These are phyloP conservation scores for Coemansia nantahalensis DNA, from an alignment of 192 early-diverging fungal genomes.

Conservation along the genomic window DNA sequence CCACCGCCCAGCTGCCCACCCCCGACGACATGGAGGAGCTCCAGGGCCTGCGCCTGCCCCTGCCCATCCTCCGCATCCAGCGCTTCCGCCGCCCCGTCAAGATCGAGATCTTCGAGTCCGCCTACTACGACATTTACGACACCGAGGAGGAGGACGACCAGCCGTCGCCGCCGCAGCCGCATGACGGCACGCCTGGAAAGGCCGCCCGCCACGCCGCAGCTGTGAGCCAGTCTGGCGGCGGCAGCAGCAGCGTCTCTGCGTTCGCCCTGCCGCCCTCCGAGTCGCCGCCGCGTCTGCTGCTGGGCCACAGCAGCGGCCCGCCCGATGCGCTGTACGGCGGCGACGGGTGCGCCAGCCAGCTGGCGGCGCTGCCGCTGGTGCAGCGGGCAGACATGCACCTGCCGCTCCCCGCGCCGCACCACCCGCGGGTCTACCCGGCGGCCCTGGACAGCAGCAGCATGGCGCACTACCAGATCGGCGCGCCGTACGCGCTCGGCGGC, in stretches of 20 bases:
- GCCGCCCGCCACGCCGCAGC: too few species aligned
- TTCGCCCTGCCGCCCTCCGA: too few species aligned
- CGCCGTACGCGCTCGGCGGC: neutral
- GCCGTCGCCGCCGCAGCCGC: neutral
- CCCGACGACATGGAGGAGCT: conserved; percentile 49
- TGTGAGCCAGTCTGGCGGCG: too few species aligned
- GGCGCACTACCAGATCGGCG: conserved; percentile 1
- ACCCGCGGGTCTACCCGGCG: neutral
- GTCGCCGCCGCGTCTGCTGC: too few species aligned
- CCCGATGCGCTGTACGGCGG: too few species aligned
- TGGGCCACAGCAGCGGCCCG: too few species aligned
- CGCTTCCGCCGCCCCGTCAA: conserved; percentile 32
- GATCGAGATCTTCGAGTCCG: conserved; percentile 20
- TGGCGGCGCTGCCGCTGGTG: too few species aligned
- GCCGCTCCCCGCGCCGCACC: too few species aligned
- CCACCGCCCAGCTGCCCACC: conserved; percentile 6
- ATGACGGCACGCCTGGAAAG: too few species aligned
- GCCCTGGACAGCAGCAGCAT: conserved; percentile 3
- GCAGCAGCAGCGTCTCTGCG: too few species aligned
- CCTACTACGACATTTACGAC: conserved; percentile 23
- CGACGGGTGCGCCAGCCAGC: too few species aligned
- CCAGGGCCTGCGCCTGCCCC: conserved; percentile 21
- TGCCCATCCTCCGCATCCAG: conserved; percentile 31
- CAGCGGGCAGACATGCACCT: too few species aligned
- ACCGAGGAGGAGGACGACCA: conserved; percentile 21